Evolutionary conservation across 129 eudicot genomes (phyloP).

Genomic region (Helianthus annuus): DNA sequence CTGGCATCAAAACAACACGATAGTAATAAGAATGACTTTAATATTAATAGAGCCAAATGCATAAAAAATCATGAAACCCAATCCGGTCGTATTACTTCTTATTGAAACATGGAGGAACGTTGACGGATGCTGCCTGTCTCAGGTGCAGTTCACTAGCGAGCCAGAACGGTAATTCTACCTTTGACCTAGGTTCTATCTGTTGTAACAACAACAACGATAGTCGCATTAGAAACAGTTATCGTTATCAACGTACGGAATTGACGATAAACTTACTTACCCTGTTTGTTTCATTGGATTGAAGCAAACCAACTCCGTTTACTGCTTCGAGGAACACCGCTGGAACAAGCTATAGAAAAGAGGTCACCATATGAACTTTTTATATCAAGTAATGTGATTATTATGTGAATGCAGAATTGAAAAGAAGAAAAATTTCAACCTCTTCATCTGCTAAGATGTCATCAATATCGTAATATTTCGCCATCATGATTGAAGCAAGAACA

Average conservation of each 20-base stretch:
- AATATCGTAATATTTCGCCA: slow-evolving; percentile 71
- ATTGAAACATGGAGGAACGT: slow-evolving; percentile 72
- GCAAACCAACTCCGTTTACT: slow-evolving; percentile 73
- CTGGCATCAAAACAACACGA: slow-evolving; percentile 40
- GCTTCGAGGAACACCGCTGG: slow-evolving; percentile 72
- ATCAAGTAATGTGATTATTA: neutral
- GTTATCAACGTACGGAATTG: neutral
- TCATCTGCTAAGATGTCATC: slow-evolving; percentile 87
- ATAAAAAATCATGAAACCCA: neutral
- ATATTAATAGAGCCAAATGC: neutral
- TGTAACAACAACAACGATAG: slow-evolving; percentile 15
- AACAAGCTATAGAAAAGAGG: slow-evolving; percentile 47
- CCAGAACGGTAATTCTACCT: slow-evolving; percentile 88
- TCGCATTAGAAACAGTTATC: neutral
- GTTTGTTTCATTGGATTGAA: slow-evolving; percentile 72
- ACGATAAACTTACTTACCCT: slow-evolving; percentile 58
- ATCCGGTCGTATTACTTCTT: slow-evolving; percentile 54
- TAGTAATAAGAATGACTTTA: neutral
- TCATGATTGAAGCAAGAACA: no score
- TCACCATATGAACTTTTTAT: neutral
- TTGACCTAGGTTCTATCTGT: slow-evolving; percentile 85
- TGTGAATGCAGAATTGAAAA: neutral
- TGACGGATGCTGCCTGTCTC: slow-evolving; percentile 59
- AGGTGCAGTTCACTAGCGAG: slow-evolving; percentile 74
- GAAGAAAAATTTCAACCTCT: slow-evolving; percentile 46